Conservation (phyloP, 2,329 filamentous ascomycete species). For the Diaporthe citriasiana region DNA sequence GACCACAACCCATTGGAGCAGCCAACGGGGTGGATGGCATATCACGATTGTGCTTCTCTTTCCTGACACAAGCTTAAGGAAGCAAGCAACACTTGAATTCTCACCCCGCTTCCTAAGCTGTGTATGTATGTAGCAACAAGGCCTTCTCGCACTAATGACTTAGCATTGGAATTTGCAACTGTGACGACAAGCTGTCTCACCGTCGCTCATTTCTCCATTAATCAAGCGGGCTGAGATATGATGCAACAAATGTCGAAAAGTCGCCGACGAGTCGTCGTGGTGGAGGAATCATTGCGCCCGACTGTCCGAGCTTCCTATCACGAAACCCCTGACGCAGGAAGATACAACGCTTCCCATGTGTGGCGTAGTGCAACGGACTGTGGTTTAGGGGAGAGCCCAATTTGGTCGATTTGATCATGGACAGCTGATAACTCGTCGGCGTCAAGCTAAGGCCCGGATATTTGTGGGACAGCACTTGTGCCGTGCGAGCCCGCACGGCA, state of each 20-base stretch:
- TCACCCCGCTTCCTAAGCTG: neutral
- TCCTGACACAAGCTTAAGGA: too few species aligned
- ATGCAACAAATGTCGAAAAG: slow-evolving; percentile 8
- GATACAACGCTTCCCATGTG: neutral
- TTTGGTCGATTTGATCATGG: neutral
- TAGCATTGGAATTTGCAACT: neutral
- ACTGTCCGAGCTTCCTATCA: neutral
- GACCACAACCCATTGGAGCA: neutral
- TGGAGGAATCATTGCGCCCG: slow-evolving; percentile 8
- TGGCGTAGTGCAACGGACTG: neutral
- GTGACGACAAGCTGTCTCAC: neutral
- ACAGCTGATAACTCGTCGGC: neutral
- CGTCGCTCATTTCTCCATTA: neutral
- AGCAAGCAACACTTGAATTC: neutral
- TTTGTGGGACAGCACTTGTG: slow-evolving; percentile 21
- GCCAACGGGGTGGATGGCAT: neutral
- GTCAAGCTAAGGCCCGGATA: neutral
- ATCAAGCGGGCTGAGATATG: neutral
- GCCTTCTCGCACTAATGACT: neutral
- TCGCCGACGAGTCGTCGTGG: neutral
- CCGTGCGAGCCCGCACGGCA: slow-evolving; percentile 25
- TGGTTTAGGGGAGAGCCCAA: neutral
- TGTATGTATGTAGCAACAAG: neutral
- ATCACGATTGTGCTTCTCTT: neutral
- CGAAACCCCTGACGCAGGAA: neutral